phyloP scores from a whole-genome alignment of 495 filamentous ascomycete genomes.

The Annulohypoxylon maeteangense region DNA sequence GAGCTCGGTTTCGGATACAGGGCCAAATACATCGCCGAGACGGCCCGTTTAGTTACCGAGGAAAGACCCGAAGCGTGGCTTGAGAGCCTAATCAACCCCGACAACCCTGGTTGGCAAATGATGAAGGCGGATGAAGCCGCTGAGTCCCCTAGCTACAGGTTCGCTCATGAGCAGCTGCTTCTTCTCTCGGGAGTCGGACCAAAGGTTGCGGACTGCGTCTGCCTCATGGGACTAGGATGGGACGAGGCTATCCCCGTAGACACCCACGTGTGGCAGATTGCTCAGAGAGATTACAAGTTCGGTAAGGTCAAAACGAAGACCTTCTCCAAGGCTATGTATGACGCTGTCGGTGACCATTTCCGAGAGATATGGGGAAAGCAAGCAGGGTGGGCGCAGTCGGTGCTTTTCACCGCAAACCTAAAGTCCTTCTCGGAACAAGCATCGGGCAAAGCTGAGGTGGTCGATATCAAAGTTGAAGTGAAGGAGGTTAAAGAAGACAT shows the following conservation, averaged over 20 bases:
- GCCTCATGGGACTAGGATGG: conserved; percentile 97
- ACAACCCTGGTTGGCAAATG: conserved; percentile 64
- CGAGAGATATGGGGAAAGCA: conserved; percentile 90
- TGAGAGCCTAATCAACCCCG: conserved; percentile 76
- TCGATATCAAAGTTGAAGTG: conserved; percentile 55
- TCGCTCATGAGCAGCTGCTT: conserved; percentile 84
- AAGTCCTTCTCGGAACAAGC: conserved; percentile 79
- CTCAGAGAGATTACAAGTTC: conserved; percentile 93
- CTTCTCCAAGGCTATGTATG: conserved; percentile 87
- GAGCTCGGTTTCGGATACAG: conserved; percentile 93
- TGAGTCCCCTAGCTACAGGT: conserved; percentile 65
- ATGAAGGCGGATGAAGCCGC: background rate
- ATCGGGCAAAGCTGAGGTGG: conserved; percentile 59
- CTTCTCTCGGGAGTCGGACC: conserved; percentile 88
- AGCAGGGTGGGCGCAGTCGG: conserved; percentile 97
- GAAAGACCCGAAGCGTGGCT: conserved; percentile 80
- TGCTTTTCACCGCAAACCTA: conserved; percentile 94
- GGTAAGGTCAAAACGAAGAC: conserved; percentile 85
- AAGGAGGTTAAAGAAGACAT: conserved; percentile 43
- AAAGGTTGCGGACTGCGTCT: conserved; percentile 97
- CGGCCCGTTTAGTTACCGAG: conserved; percentile 76
- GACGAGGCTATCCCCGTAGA: conserved; percentile 94
- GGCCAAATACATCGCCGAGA: conserved; percentile 88
- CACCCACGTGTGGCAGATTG: conserved; percentile 99
- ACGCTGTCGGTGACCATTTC: conserved; percentile 90